phyloP scores from a whole-genome alignment of 805 yeast species.

The Starmerella riodocensis region DNA sequence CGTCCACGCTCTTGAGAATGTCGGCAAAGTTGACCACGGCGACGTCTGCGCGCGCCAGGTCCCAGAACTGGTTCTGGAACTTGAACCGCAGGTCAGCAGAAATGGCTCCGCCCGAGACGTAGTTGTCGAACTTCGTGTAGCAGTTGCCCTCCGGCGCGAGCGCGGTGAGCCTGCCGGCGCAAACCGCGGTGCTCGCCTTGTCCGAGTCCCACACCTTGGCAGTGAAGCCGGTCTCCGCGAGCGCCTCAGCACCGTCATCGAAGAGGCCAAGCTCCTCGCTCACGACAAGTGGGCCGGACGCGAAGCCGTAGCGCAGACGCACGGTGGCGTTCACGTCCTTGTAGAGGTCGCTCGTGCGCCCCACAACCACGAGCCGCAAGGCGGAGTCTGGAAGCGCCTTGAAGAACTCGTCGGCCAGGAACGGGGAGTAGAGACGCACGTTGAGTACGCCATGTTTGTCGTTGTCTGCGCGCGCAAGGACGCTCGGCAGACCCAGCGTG shows the following conservation, averaged over 20 bases:
- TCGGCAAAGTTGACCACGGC: slow-evolving; percentile 49
- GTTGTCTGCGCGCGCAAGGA: slow-evolving; percentile 27
- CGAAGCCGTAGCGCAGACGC: slow-evolving; percentile 19
- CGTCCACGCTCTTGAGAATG: slow-evolving; percentile 46
- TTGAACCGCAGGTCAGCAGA: slow-evolving; percentile 47
- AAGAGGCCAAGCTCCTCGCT: slow-evolving; percentile 46
- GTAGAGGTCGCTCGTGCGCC: slow-evolving; percentile 40
- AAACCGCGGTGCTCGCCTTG: slow-evolving; percentile 14
- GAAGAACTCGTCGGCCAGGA: slow-evolving; percentile 49
- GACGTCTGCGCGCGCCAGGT: slow-evolving; percentile 48
- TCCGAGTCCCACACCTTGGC: slow-evolving; percentile 20
- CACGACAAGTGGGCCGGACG: slow-evolving; percentile 24
- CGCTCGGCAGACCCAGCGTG: slow-evolving; percentile 58
- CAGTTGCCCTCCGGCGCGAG: slow-evolving; percentile 31
- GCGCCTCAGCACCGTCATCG: slow-evolving; percentile 25
- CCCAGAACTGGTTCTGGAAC: slow-evolving; percentile 23
- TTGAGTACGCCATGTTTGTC: slow-evolving; percentile 53
- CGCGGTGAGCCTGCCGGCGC: slow-evolving; percentile 15
- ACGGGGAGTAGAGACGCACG: slow-evolving; percentile 70
- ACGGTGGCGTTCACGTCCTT: slow-evolving; percentile 46
- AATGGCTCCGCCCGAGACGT: slow-evolving; percentile 57
- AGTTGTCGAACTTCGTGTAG: slow-evolving; percentile 58
- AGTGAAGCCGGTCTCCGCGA: slow-evolving; percentile 5
- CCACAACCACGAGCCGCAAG: slow-evolving; percentile 52
- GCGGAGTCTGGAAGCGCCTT: slow-evolving; percentile 44